Evolutionary conservation across 1,284 basidiomycete genomes (phyloP).

Genomic region (Rhodotorula sp.): DNA sequence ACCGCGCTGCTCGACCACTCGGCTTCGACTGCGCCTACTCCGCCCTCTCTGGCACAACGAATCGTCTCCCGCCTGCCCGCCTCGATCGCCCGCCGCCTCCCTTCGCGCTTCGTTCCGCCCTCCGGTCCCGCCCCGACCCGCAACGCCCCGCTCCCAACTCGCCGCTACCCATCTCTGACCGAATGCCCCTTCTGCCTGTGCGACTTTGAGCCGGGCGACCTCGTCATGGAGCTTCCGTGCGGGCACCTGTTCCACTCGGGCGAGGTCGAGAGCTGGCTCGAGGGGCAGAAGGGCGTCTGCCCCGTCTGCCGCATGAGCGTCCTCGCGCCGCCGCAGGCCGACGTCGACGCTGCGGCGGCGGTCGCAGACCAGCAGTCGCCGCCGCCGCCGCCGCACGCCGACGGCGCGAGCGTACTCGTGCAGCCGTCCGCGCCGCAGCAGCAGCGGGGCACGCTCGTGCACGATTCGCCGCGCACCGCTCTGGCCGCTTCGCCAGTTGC

Average conservation of each 20-base stretch:
- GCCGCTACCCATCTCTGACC: slow-evolving; percentile 16
- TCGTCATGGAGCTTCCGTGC: slow-evolving; percentile 83
- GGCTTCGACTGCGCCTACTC: not conserved
- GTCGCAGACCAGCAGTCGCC: not conserved
- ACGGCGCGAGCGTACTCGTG: not conserved
- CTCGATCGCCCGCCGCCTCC: not conserved
- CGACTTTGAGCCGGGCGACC: slow-evolving; percentile 78
- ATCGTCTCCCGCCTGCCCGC: slow-evolving; percentile 6
- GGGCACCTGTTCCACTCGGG: slow-evolving; percentile 83
- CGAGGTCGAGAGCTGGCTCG: slow-evolving; percentile 86
- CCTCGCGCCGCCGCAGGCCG: not conserved
- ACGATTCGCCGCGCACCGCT: not conserved
- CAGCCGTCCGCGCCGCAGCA: not conserved
- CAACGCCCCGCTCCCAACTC: slow-evolving; percentile 4
- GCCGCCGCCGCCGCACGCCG: too few relatives aligned
- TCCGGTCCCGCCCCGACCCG: not conserved
- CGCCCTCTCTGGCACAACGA: slow-evolving; percentile 7
- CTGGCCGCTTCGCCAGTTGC: not conserved
- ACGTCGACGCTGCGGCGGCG: not conserved
- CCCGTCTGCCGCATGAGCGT: slow-evolving; percentile 22
- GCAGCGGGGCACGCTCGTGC: too few relatives aligned
- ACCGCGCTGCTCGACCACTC: slow-evolving; percentile 18
- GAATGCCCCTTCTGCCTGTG: slow-evolving; percentile 90
- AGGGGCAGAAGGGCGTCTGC: slow-evolving; percentile 70
- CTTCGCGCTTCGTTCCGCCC: not conserved